A percentile compares a stretch with the other conserved stretches of the same genome.
Conservation (phyloP, 208 protist species). For the Entamoeba histolytica region DNA sequence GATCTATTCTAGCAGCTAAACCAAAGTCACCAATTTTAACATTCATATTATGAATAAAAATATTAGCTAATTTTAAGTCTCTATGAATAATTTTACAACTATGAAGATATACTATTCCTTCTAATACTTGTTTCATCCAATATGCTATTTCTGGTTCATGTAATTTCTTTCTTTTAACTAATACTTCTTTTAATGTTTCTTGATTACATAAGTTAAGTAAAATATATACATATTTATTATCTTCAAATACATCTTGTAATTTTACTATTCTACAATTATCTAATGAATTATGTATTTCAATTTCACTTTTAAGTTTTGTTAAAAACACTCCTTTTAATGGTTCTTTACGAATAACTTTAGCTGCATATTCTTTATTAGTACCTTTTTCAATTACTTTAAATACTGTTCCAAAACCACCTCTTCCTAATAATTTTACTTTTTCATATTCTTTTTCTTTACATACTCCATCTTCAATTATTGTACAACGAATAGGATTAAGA, state of each 20-base stretch:
- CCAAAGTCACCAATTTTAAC: slow-evolving; percentile 23
- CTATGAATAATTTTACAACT: slow-evolving; percentile 6
- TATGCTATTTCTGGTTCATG: neutral
- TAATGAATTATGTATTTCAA: too few relatives aligned
- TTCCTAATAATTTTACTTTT: neutral
- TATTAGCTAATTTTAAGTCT: slow-evolving; percentile 13
- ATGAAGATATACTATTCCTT: slow-evolving; percentile 15
- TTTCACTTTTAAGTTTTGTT: too few relatives aligned
- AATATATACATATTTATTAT: too few relatives aligned
- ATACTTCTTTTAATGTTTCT: too few relatives aligned
- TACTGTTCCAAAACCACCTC: neutral
- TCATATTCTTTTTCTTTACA: neutral
- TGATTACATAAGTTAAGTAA: too few relatives aligned
- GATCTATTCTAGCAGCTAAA: neutral
- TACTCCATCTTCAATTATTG: too few relatives aligned
- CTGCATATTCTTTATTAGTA: too few relatives aligned
- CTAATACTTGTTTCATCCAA: neutral
- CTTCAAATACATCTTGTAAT: too few relatives aligned
- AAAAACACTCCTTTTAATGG: too few relatives aligned
- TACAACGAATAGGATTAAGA: too few relatives aligned
- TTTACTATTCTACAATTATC: too few relatives aligned
- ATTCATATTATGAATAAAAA: neutral
- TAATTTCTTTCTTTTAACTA: neutral
- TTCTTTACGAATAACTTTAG: too few relatives aligned
- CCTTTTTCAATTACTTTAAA: neutral